A percentile compares a stretch with the other conserved stretches of the same genome.
Conservation (phyloP, 208 protist genomes). For the Naegleria gruberi region DNA sequence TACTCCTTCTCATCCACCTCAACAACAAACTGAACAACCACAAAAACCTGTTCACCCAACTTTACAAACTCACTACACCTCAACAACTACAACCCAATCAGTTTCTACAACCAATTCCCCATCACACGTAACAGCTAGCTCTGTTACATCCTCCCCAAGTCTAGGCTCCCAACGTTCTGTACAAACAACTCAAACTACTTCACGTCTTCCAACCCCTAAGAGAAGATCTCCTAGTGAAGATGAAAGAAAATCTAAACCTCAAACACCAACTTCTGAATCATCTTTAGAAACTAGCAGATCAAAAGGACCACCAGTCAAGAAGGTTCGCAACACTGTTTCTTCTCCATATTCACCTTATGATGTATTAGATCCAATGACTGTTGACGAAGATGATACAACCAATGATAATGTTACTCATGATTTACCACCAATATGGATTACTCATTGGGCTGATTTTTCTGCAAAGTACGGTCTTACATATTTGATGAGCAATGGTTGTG, state of each 20-base stretch:
- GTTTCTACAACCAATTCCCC: not conserved
- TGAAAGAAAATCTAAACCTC: not conserved
- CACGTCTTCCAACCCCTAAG: not conserved
- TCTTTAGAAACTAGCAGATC: too few species aligned
- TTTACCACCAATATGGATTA: not conserved
- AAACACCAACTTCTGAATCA: not conserved
- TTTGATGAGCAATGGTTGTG: constrained; percentile 73
- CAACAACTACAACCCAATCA: not conserved
- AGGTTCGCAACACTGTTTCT: not conserved
- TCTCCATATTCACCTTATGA: not conserved
- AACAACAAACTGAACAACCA: too few species aligned
- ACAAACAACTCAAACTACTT: not conserved
- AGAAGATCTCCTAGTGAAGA: not conserved
- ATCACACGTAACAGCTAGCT: not conserved
- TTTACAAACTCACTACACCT: not conserved
- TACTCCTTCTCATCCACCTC: too few species aligned
- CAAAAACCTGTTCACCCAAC: not conserved
- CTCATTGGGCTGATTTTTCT: not conserved
- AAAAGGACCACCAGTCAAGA: not conserved
- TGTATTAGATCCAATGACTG: not conserved
- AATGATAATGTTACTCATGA: not conserved
- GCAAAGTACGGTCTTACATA: constrained; percentile 96
- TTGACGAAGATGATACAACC: not conserved
- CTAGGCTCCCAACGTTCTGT: not conserved
- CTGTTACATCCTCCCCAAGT: too few species aligned